These are phyloP conservation scores for Populus hybrid DNA, from an alignment of 441 rosid genomes.

Conservation along the genomic window DNA sequence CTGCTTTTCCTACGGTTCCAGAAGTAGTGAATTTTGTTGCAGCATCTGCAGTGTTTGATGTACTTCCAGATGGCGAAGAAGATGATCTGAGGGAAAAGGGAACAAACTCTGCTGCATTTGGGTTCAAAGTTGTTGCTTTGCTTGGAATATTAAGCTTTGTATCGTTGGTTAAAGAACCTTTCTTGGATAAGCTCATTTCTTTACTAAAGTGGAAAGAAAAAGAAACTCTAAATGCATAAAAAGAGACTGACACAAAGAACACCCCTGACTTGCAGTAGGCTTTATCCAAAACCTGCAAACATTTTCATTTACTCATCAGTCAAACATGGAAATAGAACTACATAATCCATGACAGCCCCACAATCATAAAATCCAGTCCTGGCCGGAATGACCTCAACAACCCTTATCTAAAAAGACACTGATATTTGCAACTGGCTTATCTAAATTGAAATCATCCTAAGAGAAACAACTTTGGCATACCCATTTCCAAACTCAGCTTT, in stretches of 20 bases:
- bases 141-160: slow-evolving; percentile 45
- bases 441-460: neutral
- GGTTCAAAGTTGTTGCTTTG: slow-evolving; percentile 75
- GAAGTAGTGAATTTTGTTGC: slow-evolving; percentile 49
- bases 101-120: slow-evolving; percentile 93
- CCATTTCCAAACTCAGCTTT: neutral
- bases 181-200: slow-evolving; percentile 86
- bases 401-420: slow-evolving; percentile 15
- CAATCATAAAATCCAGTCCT: slow-evolving; percentile 9
- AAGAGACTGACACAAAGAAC: slow-evolving; percentile 4
- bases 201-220: slow-evolving; percentile 28
- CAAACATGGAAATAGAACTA: slow-evolving; percentile 20
- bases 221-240: slow-evolving; percentile 25
- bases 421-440: slow-evolving; percentile 11
- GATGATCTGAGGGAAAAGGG: slow-evolving; percentile 75
- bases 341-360: slow-evolving; percentile 11
- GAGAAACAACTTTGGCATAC: neutral
- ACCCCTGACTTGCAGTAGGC: slow-evolving; percentile 17
- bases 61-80: slow-evolving; percentile 48
- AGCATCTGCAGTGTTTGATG: slow-evolving; percentile 40
- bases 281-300: slow-evolving; percentile 75
- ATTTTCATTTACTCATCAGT: slow-evolving; percentile 19
- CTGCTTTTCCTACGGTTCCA: slow-evolving; percentile 57
- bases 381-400: slow-evolving; percentile 10
- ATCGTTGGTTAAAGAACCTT: slow-evolving; percentile 55